Evolutionary conservation across 2,329 filamentous ascomycete genomes (phyloP).

Genomic region (Botrytis aclada): DNA sequence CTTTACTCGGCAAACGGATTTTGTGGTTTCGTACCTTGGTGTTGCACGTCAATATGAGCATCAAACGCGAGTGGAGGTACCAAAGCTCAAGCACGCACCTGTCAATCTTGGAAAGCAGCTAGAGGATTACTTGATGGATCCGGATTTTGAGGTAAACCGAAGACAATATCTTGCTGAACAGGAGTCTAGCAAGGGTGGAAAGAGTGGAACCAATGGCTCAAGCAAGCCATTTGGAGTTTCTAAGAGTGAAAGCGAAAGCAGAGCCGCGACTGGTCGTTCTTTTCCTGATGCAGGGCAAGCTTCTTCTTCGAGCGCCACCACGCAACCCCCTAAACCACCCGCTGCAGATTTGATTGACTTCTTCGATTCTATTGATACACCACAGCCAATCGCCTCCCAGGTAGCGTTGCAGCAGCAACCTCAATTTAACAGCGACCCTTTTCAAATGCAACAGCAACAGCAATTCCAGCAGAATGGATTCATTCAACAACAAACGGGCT

Average conservation of each 20-base stretch:
- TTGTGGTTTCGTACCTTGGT: conserved; percentile 85
- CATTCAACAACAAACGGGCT: conserved; percentile 41
- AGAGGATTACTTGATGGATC: conserved; percentile 90
- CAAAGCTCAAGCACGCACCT: conserved; percentile 94
- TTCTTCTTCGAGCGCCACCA: conserved; percentile 41
- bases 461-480: conserved; percentile 46
- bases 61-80: conserved; percentile 88
- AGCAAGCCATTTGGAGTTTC: conserved; percentile 46
- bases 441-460: conserved; percentile 37
- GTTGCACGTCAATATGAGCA: conserved; percentile 87
- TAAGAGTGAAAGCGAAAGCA: conserved; percentile 37
- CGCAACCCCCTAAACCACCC: conserved; percentile 55
- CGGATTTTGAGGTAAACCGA: conserved; percentile 91
- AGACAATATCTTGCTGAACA: conserved; percentile 89
- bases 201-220: conserved; percentile 31
- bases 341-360: conserved; percentile 87
- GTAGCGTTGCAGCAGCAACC: conserved; percentile 38
- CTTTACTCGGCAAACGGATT: conserved; percentile 89
- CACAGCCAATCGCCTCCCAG: conserved; percentile 62
- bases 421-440: conserved; percentile 35
- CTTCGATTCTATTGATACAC: conserved; percentile 89
- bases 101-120: conserved; percentile 85
- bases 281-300: conserved; percentile 36
- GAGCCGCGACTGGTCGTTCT: conserved; percentile 29
- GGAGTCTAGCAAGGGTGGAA: conserved; percentile 58